Percentiles rank a stretch among this genome's conserved stretches.
These are phyloP conservation scores for Daldinia childiae DNA, from an alignment of 495 filamentous ascomycete genomes.

Conservation along the genomic window DNA sequence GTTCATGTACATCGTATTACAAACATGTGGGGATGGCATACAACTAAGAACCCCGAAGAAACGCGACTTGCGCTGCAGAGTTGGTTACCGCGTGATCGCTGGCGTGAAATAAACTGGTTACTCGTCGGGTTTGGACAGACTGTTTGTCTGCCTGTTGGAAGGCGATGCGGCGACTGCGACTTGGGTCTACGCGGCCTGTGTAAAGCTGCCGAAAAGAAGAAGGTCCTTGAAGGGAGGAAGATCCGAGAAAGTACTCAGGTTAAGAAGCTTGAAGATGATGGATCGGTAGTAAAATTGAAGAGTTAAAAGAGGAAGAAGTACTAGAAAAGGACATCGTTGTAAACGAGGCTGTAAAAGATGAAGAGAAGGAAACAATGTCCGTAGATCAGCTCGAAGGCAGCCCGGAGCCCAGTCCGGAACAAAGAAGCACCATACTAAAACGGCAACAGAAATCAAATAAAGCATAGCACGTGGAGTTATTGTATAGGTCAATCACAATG, in stretches of 20 bases:
- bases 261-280: constrained; percentile 37
- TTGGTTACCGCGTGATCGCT: constrained; percentile 87
- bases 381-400: not conserved
- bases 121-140: constrained; percentile 91
- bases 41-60: constrained; percentile 83
- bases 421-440: constrained; percentile 2
- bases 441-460: constrained; percentile 19
- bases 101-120: constrained; percentile 95
- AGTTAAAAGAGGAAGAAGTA: constrained; percentile 41
- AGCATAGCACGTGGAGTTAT: constrained; percentile 8
- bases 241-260: constrained; percentile 44
- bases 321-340: constrained; percentile 48
- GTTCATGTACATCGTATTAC: constrained; percentile 86
- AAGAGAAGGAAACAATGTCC: not conserved
- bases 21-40: constrained; percentile 94
- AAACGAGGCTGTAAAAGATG: constrained; percentile 33
- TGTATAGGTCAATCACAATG: not conserved
- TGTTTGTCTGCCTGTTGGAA: constrained; percentile 81
- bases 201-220: constrained; percentile 70
- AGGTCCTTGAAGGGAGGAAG: constrained; percentile 59
- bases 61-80: constrained; percentile 79
- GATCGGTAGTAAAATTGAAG: constrained; percentile 32
- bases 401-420: constrained; percentile 7
- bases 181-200: constrained; percentile 79
- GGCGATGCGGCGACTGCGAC: constrained; percentile 84